A percentile compares a stretch with the other conserved stretches of the same genome.
These are phyloP conservation scores for Populus euphratica DNA, from an alignment of 345 rosid species.

Conservation along the genomic window DNA sequence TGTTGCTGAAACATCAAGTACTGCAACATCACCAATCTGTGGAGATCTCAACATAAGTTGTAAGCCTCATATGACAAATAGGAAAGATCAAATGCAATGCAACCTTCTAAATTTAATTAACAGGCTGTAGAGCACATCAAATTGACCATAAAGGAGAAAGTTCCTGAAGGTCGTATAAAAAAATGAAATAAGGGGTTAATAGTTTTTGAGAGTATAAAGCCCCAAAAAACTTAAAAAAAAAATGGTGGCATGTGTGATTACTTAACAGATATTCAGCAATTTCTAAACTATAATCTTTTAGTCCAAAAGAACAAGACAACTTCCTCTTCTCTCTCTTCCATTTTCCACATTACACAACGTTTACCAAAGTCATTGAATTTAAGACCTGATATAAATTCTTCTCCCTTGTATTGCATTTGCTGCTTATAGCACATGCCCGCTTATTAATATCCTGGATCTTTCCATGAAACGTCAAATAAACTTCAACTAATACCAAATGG, in stretches of 20 bases:
- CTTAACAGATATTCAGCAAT: too few species aligned
- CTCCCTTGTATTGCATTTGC: neutral
- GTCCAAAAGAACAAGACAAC: neutral
- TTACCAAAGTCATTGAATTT: too few species aligned
- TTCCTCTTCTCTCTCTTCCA: neutral
- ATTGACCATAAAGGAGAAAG: neutral
- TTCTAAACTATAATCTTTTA: neutral
- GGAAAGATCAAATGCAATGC: neutral
- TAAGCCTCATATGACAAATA: conserved; percentile 1
- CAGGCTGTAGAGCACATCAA: too few species aligned
- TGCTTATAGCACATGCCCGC: neutral
- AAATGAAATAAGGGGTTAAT: too few species aligned
- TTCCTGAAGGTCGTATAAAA: too few species aligned
- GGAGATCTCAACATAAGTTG: conserved; percentile 15
- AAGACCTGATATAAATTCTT: neutral
- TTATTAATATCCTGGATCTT: too few species aligned
- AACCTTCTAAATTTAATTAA: neutral
- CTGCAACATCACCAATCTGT: conserved; percentile 83
- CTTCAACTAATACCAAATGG: neutral
- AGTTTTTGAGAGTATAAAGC: too few species aligned
- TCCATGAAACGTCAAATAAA: too few species aligned
- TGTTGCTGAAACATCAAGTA: conserved; percentile 81
- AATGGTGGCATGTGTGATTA: too few species aligned
- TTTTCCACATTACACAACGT: neutral
- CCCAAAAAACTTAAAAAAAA: too few species aligned